phyloP scores from a whole-genome alignment of 2,329 filamentous ascomycete genomes.

The Fusarium duplospermum region DNA sequence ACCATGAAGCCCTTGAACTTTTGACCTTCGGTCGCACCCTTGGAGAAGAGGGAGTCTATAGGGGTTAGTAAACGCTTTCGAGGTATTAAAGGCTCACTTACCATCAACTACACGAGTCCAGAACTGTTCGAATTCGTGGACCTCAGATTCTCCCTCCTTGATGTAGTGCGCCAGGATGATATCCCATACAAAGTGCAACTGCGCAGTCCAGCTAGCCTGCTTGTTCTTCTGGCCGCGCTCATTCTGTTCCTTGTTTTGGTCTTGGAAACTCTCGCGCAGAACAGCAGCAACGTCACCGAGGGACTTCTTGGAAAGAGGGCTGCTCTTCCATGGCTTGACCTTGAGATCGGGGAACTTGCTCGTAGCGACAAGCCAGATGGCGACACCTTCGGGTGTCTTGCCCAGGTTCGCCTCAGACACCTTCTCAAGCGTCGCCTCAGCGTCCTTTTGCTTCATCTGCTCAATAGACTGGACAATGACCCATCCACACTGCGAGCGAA shows the following conservation, averaged over 20 bases:
- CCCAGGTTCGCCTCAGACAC: slow-evolving; percentile 74
- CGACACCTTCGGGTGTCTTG: slow-evolving; percentile 88
- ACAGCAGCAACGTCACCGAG: slow-evolving; percentile 77
- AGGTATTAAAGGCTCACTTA: slow-evolving; percentile 55
- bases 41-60: slow-evolving; percentile 83
- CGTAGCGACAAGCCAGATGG: slow-evolving; percentile 82
- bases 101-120: slow-evolving; percentile 90
- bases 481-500: slow-evolving; percentile 88
- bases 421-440: slow-evolving; percentile 70
- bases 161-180: slow-evolving; percentile 72
- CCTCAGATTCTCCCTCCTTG: slow-evolving; percentile 50
- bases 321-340: slow-evolving; percentile 76
- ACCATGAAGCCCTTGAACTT: slow-evolving; percentile 94
- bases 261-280: slow-evolving; percentile 78
- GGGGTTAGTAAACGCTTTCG: slow-evolving; percentile 35
- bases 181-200: slow-evolving; percentile 90
- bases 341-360: slow-evolving; percentile 72
- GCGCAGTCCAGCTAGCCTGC: slow-evolving; percentile 81
- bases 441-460: slow-evolving; percentile 69
- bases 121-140: slow-evolving; percentile 75
- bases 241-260: slow-evolving; percentile 59
- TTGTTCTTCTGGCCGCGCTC: slow-evolving; percentile 60
- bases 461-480: slow-evolving; percentile 79
- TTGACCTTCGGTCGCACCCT: slow-evolving; percentile 83
- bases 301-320: slow-evolving; percentile 78